Evolutionary conservation across 495 filamentous ascomycete species (phyloP).

Genomic region (Evansstolkia leycettana): DNA sequence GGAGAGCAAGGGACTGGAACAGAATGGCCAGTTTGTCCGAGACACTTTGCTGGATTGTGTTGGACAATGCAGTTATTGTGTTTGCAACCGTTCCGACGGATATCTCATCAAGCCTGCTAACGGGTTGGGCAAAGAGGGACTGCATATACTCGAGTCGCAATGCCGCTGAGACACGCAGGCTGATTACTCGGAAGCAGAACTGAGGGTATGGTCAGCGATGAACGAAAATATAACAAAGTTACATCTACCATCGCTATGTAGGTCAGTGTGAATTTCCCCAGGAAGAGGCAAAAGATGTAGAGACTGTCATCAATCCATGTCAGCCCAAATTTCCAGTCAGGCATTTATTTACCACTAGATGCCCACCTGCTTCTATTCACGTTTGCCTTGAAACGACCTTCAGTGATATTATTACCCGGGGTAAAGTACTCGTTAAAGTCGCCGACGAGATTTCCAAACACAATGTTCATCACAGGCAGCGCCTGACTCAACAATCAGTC

Average conservation of each 20-base stretch:
- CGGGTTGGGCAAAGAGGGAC: constrained; percentile 19
- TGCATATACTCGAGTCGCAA: constrained; percentile 21
- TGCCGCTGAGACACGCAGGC: constrained; percentile 20
- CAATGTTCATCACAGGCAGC: constrained; percentile 34
- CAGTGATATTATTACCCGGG: constrained; percentile 9
- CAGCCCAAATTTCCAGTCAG: neutral
- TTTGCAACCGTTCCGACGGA: constrained; percentile 30
- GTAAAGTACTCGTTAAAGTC: constrained; percentile 21
- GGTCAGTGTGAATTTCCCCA: constrained; percentile 22
- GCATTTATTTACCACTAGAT: too few species aligned
- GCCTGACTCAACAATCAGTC: constrained; percentile 8
- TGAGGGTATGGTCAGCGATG: constrained; percentile 12
- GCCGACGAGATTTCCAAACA: constrained; percentile 31
- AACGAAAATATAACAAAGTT: too few species aligned
- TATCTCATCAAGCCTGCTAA: constrained; percentile 20
- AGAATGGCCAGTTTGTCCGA: constrained; percentile 44
- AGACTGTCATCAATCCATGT: constrained; percentile 7
- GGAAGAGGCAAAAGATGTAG: constrained; percentile 28
- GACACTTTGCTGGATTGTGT: constrained; percentile 53
- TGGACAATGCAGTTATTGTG: constrained; percentile 51
- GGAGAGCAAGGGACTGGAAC: constrained; percentile 33
- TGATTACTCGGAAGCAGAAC: constrained; percentile 40
- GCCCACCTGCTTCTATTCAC: constrained; percentile 17
- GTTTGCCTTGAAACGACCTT: constrained; percentile 15
- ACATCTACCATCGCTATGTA: constrained; percentile 18